Base-by-base conservation (phyloP, 2,329 filamentous ascomycete genomes). In the Fusarium fujikuroi region DNA sequence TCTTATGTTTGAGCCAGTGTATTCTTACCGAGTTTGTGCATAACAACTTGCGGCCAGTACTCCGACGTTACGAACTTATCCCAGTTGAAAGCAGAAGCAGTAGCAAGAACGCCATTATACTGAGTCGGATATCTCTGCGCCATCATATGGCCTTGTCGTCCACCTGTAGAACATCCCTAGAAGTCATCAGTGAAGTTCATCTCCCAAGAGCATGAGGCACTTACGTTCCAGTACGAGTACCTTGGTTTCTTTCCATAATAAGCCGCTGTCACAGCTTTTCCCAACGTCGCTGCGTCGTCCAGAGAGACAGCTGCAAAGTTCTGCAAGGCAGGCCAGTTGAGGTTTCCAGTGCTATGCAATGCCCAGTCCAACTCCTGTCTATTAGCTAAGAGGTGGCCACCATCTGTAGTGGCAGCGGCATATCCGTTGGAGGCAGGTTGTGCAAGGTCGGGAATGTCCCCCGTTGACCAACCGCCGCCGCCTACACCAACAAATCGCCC, bases 71-170 rank as follows among this genome's bases (percentile, higher is more conserved):
- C 18, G 12, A 76, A 61, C 10, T 66, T 59, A 81, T 50, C 80
- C 82, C 74, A 88, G 46, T 82, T 75, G 10, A 84, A 68, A 11
- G 85, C 87, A 2, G 85, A 83, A 3, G 80, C 80, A 1, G 82
- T 84, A 2, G 87, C 87, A 0, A 88, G 75, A 19, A 89, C 84
- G 6, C 88, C 88, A 50, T 90, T 85, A 49, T 88, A 89, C 39
- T 86, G 85, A 2, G 85, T 81, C 0, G 88, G 87, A 66, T 85
- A 88, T 14, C 82, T 77, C 71, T 90, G 85, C 0, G 86, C 84
- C 16, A 86, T 81, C 73, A 86, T 86, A 30, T 88, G 79, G 12
- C 87, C 88, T 76, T 90, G 87, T 2, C 88, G 81, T 5, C 89
- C 89, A 18, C 88, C 88, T 0, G 85, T 87, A 2, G 86, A 88